A percentile compares a stretch with the other conserved stretches of the same genome.
These are phyloP conservation scores for Annulohypoxylon stygium DNA, from an alignment of 495 filamentous ascomycete species.

Conservation along the genomic window DNA sequence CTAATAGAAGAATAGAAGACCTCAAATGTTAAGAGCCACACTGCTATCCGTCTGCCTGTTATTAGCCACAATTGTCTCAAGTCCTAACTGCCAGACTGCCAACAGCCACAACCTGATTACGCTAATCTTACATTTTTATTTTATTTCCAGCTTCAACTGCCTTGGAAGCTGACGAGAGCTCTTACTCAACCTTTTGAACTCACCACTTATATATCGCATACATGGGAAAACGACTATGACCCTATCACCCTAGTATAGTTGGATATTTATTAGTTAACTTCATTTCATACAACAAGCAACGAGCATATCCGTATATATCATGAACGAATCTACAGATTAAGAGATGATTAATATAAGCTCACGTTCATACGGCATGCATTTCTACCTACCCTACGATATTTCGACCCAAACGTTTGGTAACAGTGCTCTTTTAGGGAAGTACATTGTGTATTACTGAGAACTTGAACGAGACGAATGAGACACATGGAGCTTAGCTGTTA, in stretches of 20 bases:
- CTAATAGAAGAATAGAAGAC: too few species aligned
- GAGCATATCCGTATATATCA: too few species aligned
- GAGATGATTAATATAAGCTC: not conserved
- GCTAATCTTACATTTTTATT: constrained; percentile 10
- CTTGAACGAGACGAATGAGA: not conserved
- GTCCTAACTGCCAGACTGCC: not conserved
- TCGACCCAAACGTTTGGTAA: constrained; percentile 6
- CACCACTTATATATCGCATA: not conserved
- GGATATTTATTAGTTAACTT: not conserved
- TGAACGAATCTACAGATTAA: not conserved
- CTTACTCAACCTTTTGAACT: constrained; percentile 18
- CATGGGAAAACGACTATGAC: not conserved
- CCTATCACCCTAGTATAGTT: not conserved
- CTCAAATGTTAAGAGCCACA: not conserved
- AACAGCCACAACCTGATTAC: constrained; percentile 3
- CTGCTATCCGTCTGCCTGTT: not conserved
- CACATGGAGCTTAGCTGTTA: constrained; percentile 12
- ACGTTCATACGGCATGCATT: not conserved
- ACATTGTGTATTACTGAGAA: not conserved
- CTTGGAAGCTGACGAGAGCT: constrained; percentile 29
- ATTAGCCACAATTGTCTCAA: constrained; percentile 6
- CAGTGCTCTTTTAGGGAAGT: constrained; percentile 5
- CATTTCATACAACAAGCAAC: not conserved
- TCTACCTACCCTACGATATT: not conserved
- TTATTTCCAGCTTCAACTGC: constrained; percentile 2